phyloP scores from a whole-genome alignment of 345 rosid species.

The Toxicodendron radicans region DNA sequence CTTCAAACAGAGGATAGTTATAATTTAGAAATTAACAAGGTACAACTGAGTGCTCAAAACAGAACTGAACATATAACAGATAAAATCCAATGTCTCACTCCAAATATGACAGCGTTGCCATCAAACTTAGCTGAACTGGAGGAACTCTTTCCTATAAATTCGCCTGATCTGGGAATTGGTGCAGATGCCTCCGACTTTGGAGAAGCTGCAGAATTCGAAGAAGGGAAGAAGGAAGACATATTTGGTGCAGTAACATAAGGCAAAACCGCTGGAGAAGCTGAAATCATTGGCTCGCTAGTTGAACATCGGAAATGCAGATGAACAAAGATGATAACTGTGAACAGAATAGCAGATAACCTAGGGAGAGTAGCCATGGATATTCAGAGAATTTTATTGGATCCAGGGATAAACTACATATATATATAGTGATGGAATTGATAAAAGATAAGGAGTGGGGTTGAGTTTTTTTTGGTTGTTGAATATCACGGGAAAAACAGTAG shows the following conservation, averaged over 20 bases:
- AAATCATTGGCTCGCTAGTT: constrained; percentile 36
- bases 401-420: neutral
- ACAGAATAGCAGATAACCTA: constrained; percentile 27
- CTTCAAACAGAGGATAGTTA: neutral
- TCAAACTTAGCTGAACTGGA: constrained; percentile 28
- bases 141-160: constrained; percentile 48
- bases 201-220: constrained; percentile 44
- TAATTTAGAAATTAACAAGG: too few relatives aligned
- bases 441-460: constrained; percentile 4
- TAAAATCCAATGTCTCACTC: constrained; percentile 24
- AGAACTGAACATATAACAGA: neutral
- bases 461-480: constrained; percentile 5
- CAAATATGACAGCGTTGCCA: constrained; percentile 22
- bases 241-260: constrained; percentile 52
- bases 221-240: constrained; percentile 72
- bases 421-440: constrained; percentile 1
- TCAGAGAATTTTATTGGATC: constrained; percentile 1
- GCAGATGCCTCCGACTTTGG: constrained; percentile 41
- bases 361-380: constrained; percentile 40
- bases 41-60: neutral
- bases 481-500: constrained; percentile 36
- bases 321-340: constrained; percentile 15
- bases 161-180: constrained; percentile 53
- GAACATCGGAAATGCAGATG: constrained; percentile 27
- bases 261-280: constrained; percentile 59